Evolutionary conservation across 2,329 filamentous ascomycete genomes (phyloP), one percentile per base, ranked within the genome.

Genomic region (Colletotrichum musicola): DNA sequence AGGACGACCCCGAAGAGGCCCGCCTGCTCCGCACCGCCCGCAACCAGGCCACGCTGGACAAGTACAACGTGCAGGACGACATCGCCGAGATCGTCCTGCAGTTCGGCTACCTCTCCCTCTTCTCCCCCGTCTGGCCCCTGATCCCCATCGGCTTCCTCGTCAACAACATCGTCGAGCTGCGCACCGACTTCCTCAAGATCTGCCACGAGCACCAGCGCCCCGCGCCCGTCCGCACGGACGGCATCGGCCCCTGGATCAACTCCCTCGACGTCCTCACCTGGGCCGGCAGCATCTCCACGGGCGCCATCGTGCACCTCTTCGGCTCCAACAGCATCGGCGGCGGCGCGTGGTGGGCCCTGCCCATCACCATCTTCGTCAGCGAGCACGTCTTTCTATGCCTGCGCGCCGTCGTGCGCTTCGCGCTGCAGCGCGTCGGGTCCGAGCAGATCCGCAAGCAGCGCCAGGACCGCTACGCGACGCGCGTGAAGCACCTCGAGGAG

Each of bases 81-180:
- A 88, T 93, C 50, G 85, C 91, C 10, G 92, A 94, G 78, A 91
- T 93, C 83, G 89, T 90, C 35, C 84, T 93, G 2, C 89, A 91
- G 74, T 94, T 93, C 72, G 92, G 92, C 5, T 93, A 94, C 75
- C 84, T 94, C 0, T 87, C 89, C 0, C 81, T 94, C 4, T 94
- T 94, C 77, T 91, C 89, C 1, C 89, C 92, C 0, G 89, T 93
- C 35, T 94, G 92, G 92, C 92, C 92, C 0, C 81, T 94, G 1
- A 92, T 92, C 0, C 88, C 90, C 0, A 82, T 93, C 22, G 91
- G 90, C 0, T 94, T 94, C 77, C 81, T 94, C 14, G 79, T 93
- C 75, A 94, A 94, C 78, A 91, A 94, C 80, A 93, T 91, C 90
- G 81, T 94, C 64, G 92, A 94, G 77, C 84, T 94, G 10, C 90